Conservation (phyloP, 805 yeast genomes). For the Pichia heedii region DNA sequence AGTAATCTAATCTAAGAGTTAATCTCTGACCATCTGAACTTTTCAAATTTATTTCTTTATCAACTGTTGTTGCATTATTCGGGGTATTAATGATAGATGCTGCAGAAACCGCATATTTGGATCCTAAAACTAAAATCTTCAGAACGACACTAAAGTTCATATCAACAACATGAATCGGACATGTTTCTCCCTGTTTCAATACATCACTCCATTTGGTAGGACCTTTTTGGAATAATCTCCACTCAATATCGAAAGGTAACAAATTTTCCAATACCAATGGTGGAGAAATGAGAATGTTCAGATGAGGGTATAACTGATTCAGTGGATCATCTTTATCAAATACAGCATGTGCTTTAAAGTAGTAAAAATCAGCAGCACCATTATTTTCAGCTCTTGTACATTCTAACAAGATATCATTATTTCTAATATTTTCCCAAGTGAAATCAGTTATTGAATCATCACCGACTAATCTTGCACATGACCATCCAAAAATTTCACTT, state of each 20-base stretch:
- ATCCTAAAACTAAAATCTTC: constrained; percentile 52
- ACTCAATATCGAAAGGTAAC: constrained; percentile 72
- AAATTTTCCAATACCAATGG: constrained; percentile 81
- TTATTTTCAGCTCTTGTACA: constrained; percentile 40
- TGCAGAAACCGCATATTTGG: constrained; percentile 57
- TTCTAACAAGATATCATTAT: constrained; percentile 43
- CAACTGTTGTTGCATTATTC: constrained; percentile 13
- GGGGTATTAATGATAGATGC: constrained; percentile 68
- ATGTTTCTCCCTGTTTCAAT: constrained; percentile 55
- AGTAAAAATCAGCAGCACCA: constrained; percentile 31
- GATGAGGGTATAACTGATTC: constrained; percentile 71
- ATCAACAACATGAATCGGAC: constrained; percentile 73
- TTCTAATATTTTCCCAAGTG: constrained; percentile 54
- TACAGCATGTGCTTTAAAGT: constrained; percentile 64
- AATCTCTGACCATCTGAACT: constrained; percentile 62
- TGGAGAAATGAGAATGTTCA: constrained; percentile 68
- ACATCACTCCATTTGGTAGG: constrained; percentile 57
- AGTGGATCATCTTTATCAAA: constrained; percentile 62
- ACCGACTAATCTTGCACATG: constrained; percentile 33
- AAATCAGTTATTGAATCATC: constrained; percentile 23
- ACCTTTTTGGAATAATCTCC: constrained; percentile 69
- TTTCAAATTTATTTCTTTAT: constrained; percentile 37
- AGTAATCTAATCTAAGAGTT: constrained; percentile 56
- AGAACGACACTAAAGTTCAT: constrained; percentile 49
- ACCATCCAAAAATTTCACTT: constrained; percentile 56